These are phyloP conservation scores for Microthyrium microscopicum DNA, from an alignment of 2,329 filamentous ascomycete genomes.

Conservation along the genomic window DNA sequence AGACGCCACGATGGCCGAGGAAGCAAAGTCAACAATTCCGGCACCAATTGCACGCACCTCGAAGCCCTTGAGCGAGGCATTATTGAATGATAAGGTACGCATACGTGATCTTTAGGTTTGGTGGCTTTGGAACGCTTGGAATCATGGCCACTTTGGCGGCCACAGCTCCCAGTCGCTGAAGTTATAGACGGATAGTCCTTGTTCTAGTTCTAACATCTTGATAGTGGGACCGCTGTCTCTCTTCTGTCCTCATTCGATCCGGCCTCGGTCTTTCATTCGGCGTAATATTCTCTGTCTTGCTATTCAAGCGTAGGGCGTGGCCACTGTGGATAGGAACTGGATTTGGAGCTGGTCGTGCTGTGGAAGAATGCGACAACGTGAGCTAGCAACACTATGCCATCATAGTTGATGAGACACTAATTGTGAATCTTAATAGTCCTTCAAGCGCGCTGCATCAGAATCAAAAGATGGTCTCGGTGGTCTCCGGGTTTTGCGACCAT, in stretches of 20 bases:
- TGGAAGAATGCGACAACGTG: slow-evolving; percentile 88
- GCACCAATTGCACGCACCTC: slow-evolving; percentile 51
- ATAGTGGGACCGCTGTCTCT: slow-evolving; percentile 98
- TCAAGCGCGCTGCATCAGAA: slow-evolving; percentile 32
- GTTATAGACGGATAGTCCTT: neutral
- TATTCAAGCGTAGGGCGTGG: slow-evolving; percentile 97
- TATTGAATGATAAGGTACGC: slow-evolving; percentile 97
- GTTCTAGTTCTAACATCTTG: neutral
- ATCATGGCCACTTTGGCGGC: too few species aligned
- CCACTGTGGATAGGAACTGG: slow-evolving; percentile 88
- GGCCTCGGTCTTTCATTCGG: slow-evolving; percentile 91
- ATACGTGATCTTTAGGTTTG: slow-evolving; percentile 2
- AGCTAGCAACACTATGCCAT: slow-evolving; percentile 13
- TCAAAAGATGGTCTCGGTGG: slow-evolving; percentile 33
- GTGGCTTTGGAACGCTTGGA: too few species aligned
- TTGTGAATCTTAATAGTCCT: slow-evolving; percentile 23
- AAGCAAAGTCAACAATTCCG: slow-evolving; percentile 32
- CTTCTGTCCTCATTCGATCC: slow-evolving; percentile 92
- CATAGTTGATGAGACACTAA: neutral
- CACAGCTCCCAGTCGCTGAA: neutral
- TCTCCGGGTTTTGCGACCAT: slow-evolving; percentile 30
- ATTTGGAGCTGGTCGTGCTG: slow-evolving; percentile 89
- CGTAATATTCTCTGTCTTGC: slow-evolving; percentile 92
- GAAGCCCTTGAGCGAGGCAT: slow-evolving; percentile 85
- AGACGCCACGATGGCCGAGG: slow-evolving; percentile 40